Evolutionary conservation across 768 basidiomycete species (phyloP), one percentile per base, ranked within the genome.

Genomic region (Termitomyces sp.): DNA sequence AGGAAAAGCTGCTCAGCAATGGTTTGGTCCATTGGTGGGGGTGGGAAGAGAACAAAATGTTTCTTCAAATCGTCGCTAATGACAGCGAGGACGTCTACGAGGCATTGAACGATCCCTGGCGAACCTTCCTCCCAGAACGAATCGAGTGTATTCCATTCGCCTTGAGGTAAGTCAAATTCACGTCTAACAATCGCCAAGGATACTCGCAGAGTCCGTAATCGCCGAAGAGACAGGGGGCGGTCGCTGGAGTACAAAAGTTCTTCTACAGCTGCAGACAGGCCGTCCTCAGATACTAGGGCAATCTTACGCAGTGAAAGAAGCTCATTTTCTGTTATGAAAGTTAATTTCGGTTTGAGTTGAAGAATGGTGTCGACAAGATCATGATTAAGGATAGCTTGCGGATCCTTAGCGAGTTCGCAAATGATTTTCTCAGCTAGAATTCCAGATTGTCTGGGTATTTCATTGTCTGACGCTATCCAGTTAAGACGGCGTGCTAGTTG

Each of bases 401-500:
- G 88, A 44, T 86, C 79, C 46, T 79, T 77, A 0, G 83, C 77
- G 28, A 91, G 78, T 43, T 83, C 79, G 38, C 78, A 71, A 2
- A 92, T 75, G 28, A 91, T 78, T 36, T 85, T 81, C 71, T 92
- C 90, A 0, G 85, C 86, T 43, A 88, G 76, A 33, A 85, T 78
- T 2, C 83, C 83, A 0, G 85, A 81, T 61, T 80, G 81, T 28
- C 81, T 77, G 0, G 88, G 90, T 12, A 80, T 74, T 47, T 80
- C 76, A 54, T 83, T 82, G 54, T 84, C 83, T 18, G 77, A 77
- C n/a, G 81, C 82, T 68, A 89, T 88, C 73, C 87, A 88, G 61
- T 83, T 83, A 24, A 92, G 74, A 10, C 90, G 84, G 53, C 83
- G 82, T 0, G 83, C 83, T 70, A 90, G 79, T 67, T 90, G 89